Conservation (phyloP, 441 rosid species). For the Rhodomyrtus psidioides region DNA sequence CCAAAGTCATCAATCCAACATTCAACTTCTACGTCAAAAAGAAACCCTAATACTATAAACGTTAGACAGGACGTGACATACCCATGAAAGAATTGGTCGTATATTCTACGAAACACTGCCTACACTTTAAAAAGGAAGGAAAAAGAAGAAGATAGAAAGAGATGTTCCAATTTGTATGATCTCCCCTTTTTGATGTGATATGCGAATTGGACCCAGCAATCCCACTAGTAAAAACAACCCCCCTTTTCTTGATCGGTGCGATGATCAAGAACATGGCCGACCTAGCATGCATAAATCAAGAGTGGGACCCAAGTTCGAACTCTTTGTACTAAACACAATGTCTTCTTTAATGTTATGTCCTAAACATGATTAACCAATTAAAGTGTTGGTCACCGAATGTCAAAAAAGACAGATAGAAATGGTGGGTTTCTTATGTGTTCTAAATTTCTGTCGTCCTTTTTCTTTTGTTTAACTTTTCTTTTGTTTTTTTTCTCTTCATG, state of each 20-base stretch:
- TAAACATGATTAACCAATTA: constrained; percentile 34
- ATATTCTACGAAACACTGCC: constrained; percentile 16
- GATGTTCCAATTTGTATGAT: background rate
- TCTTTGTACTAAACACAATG: constrained; percentile 2
- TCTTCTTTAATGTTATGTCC: constrained; percentile 14
- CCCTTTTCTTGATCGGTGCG: constrained; percentile 26
- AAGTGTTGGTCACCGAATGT: constrained; percentile 22
- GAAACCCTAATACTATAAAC: constrained; percentile 7
- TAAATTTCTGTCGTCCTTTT: background rate
- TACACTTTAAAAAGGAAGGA: background rate
- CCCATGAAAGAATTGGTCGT: constrained; percentile 5
- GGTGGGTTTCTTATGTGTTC: constrained; percentile 17
- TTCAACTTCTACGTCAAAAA: constrained; percentile 29
- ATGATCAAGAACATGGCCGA: constrained; percentile 25
- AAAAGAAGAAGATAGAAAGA: background rate
- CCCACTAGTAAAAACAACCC: constrained; percentile 30
- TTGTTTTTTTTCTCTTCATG: background rate
- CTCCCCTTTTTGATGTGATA: constrained; percentile 10
- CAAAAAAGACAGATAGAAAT: constrained; percentile 24
- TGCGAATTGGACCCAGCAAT: constrained; percentile 22
- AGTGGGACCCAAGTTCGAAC: constrained; percentile 16
- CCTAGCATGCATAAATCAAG: constrained; percentile 12
- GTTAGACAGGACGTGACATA: constrained; percentile 10
- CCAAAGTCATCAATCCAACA: constrained; percentile 19
- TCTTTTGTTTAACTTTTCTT: background rate